Conservation (phyloP, 176 grass and related monocot species). For the Pontederia crassipes region DNA sequence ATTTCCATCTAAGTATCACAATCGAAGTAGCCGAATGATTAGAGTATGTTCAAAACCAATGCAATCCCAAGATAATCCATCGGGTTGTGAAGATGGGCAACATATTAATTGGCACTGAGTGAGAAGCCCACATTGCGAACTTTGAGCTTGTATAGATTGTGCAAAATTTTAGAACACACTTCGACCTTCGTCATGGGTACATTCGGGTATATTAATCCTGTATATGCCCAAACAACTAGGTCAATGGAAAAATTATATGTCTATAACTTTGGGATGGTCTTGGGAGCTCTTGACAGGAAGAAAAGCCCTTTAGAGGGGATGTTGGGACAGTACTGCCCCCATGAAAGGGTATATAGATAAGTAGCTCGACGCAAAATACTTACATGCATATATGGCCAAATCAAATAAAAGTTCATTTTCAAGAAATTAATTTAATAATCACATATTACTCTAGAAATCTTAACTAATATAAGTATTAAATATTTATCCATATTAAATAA, state of each 20-base stretch:
- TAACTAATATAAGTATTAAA: too few species aligned
- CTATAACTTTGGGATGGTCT: conserved; percentile 8
- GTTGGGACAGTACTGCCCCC: too few species aligned
- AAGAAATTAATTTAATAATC: too few species aligned
- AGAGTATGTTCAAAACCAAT: conserved; percentile 82
- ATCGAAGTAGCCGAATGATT: conserved; percentile 70
- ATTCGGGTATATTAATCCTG: conserved; percentile 84
- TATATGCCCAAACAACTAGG: conserved; percentile 74
- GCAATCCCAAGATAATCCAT: conserved; percentile 73
- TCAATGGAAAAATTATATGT: conserved; percentile 19
- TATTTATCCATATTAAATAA: too few species aligned
- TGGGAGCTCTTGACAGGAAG: too few species aligned
- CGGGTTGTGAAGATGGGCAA: conserved; percentile 79
- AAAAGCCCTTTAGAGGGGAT: too few species aligned
- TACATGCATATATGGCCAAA: too few species aligned
- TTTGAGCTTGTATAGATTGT: conserved; percentile 86
- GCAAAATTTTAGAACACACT: conserved; percentile 68
- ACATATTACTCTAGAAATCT: too few species aligned
- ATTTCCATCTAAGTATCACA: conserved; percentile 51
- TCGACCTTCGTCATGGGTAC: conserved; percentile 93
- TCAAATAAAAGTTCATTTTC: too few species aligned
- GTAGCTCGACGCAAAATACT: too few species aligned
- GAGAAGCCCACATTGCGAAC: conserved; percentile 64
- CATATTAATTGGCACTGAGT: conserved; percentile 82
- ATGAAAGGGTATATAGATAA: too few species aligned